A percentile compares a stretch with the other conserved stretches of the same genome.
Evolutionary conservation across 768 basidiomycete species (phyloP).

Genomic region (Hericium erinaceus): DNA sequence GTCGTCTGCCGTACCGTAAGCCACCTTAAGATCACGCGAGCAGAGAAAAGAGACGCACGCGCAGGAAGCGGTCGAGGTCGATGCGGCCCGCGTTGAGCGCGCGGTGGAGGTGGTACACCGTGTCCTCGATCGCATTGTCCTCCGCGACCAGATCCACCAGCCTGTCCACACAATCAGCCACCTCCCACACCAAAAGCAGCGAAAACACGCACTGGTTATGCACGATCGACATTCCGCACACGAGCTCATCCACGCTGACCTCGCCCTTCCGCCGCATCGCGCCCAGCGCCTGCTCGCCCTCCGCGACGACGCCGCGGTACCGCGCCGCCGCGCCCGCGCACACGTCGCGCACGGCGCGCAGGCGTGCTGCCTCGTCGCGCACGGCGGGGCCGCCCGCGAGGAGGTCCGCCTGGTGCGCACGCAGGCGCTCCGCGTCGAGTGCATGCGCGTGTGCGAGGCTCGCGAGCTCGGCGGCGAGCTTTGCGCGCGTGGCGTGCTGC

Average conservation of each 20-base stretch:
- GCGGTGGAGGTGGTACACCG: slow-evolving; percentile 92
- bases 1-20: slow-evolving; percentile 44
- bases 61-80: slow-evolving; percentile 89
- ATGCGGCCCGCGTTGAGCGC: slow-evolving; percentile 87
- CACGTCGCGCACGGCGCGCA: slow-evolving; percentile 89
- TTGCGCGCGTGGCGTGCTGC: slow-evolving; percentile 68
- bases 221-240: slow-evolving; percentile 92
- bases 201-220: slow-evolving; percentile 77
- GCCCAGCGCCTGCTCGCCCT: slow-evolving; percentile 63
- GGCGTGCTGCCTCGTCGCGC: slow-evolving; percentile 88
- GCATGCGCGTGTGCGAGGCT: slow-evolving; percentile 57
- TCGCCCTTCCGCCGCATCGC: slow-evolving; percentile 80
- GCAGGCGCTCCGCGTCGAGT: slow-evolving; percentile 64
- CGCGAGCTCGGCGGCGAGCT: slow-evolving; percentile 60
- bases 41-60: slow-evolving; percentile 41
- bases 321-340: slow-evolving; percentile 72
- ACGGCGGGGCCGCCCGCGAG: slow-evolving; percentile 88
- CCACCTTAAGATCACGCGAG: not conserved
- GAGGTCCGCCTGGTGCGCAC: slow-evolving; percentile 77
- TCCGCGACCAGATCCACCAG: slow-evolving; percentile 97
- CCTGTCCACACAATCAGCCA: slow-evolving; percentile 32
- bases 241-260: slow-evolving; percentile 91
- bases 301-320: slow-evolving; percentile 49
- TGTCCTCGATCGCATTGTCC: slow-evolving; percentile 97
- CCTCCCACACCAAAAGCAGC: too few relatives aligned